Base-by-base conservation (phyloP, 2,329 filamentous ascomycete species). In the Ophiostoma novo-ulmi region DNA sequence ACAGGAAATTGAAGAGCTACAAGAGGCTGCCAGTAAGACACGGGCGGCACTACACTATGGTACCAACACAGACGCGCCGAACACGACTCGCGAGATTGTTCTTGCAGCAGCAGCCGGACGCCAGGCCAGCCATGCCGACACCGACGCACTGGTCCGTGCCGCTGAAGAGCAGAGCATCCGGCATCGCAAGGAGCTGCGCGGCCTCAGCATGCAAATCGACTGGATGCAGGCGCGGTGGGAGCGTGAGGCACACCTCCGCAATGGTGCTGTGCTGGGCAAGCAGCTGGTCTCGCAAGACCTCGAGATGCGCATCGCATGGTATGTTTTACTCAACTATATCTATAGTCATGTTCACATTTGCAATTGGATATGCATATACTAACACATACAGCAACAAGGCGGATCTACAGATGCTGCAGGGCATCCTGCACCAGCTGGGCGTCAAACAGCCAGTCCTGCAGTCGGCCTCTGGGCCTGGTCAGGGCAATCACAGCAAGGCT, bases 221-320 rank as follows among this genome's bases (percentile, higher is more conserved):
- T 98, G 92, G 88, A 88, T 98, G 78, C 88, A 93, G 76, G 92
- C 92, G 1, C 88, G 90, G 69, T 91, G 91, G 81, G 85, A 88
- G 77, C 87, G 95, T 41, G 94, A 97, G 80, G 88, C 92, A 75
- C 87, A 86, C 68, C 89, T 98, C 80, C 87, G 95, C 61, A 85
- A 86, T 73, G 92, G 94, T 76, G 87, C 94, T 41, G 91, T 91
- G 10, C 97, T 90, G 81, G 92, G 92, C 74, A 99, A 99, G 85
- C 88, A 86, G 75, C 94, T 92, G 79, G 87, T 97, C 80, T 80
- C 89, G 76, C 84, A 92, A 78, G 89, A 93, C 79, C 87, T 96
- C 70, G 88, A 93, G 75, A 88, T 97, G 76, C 93, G 93, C 76
- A 90, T 93, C 77, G 90, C 92, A 81, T 98, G 94, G 94, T 97